Evolutionary conservation across 2,329 filamentous ascomycete species (phyloP), one percentile per base, ranked within the genome.

Genomic region (Cordyceps militaris): DNA sequence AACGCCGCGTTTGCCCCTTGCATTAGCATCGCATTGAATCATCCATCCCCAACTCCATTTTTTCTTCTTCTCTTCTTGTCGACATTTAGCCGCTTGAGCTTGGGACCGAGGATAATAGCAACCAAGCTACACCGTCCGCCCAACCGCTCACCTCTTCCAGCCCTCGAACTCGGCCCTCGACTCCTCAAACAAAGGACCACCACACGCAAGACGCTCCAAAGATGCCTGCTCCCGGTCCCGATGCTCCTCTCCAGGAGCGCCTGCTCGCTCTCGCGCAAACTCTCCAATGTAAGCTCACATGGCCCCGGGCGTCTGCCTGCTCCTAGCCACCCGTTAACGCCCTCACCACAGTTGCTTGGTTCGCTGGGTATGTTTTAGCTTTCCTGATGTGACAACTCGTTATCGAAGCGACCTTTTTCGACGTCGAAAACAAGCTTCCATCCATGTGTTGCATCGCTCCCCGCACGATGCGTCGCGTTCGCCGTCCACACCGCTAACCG

Each of bases 201-300:
- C 16, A n/a, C 4, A 19, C n/a, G n/a, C 24, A 40, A n/a, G 24
- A 56, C 23, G 30, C 8, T 30, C 16, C n/a, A n/a, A 44, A 43
- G 10, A 57, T 57, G 55, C 55, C 55, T 51, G 47, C 26, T 23
- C 47, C 55, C 19, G 47, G 47, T 59, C 76, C 87, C 59, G 81
- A 76, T 66, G 73, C 88, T 73, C 86, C 90, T 71, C 78, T 94
- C 67, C 75, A 78, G 69, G 85, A 94, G 77, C 83, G 91, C 69
- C 76, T 96, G 60, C 74, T 90, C 67, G 79, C 83, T 65, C 81
- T 97, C 65, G 91, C 87, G 64, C 86, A 96, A 74, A 97, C 92
- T 47, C 80, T 97, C 65, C 94, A 97, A 79, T 99, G 93, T 88
- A 84, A 73, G 77, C 84, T 19, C n/a, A 13, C 40, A 61, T 60